A percentile compares a stretch with the other conserved stretches of the same genome.
These are phyloP conservation scores for Saksenaea vasiformis DNA, from an alignment of 371 early-diverging fungal species.

Conservation along the genomic window DNA sequence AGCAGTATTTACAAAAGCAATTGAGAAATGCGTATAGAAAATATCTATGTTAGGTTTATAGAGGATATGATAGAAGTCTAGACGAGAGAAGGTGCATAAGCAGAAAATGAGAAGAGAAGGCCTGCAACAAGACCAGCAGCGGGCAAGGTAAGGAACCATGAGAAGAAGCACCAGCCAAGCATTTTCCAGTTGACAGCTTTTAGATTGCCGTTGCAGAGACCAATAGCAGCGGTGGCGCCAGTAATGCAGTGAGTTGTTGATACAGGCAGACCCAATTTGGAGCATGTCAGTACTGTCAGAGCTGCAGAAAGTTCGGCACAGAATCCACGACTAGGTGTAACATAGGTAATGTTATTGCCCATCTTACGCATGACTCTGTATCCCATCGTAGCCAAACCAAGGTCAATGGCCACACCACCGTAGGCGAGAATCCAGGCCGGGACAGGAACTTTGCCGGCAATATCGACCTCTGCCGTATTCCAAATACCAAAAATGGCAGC, in stretches of 20 bases:
- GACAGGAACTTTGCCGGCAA: slow-evolving; percentile 56
- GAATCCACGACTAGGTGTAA: slow-evolving; percentile 88
- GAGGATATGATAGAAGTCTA: neutral
- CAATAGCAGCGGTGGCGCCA: slow-evolving; percentile 84
- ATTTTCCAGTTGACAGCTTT: slow-evolving; percentile 84
- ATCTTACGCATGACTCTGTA: slow-evolving; percentile 75
- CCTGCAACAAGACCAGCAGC: slow-evolving; percentile 73
- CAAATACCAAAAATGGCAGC: slow-evolving; percentile 70
- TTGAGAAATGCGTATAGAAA: neutral
- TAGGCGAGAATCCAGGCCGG: slow-evolving; percentile 81
- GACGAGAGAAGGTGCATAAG: slow-evolving; percentile 51
- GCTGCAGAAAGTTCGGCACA: slow-evolving; percentile 83
- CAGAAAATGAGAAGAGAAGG: slow-evolving; percentile 62
- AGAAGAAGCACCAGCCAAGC: slow-evolving; percentile 67
- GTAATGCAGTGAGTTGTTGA: slow-evolving; percentile 90
- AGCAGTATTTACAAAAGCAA: neutral
- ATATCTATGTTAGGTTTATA: neutral
- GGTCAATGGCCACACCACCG: slow-evolving; percentile 79
- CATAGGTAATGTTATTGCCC: slow-evolving; percentile 85
- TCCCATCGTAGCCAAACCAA: slow-evolving; percentile 75
- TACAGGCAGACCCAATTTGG: slow-evolving; percentile 80
- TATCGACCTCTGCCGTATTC: slow-evolving; percentile 56
- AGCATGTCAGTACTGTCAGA: slow-evolving; percentile 84
- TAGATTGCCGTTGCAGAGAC: slow-evolving; percentile 74
- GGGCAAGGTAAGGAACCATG: slow-evolving; percentile 85